Evolutionary conservation across 371 early-diverging fungal species (phyloP).

Genomic region (Mycotypha africana): DNA sequence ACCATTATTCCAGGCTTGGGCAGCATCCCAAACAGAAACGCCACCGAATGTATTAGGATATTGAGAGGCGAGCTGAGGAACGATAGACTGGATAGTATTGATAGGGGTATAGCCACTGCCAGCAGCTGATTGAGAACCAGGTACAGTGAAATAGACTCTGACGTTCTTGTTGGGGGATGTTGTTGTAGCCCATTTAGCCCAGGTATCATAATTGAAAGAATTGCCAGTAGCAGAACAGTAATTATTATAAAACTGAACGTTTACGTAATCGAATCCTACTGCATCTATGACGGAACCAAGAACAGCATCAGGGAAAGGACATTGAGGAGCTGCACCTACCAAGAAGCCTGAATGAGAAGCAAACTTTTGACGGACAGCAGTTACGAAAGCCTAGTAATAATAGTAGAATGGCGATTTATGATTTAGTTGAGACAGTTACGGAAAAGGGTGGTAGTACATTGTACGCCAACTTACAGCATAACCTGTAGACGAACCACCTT

Average conservation of each 20-base stretch:
- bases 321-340: conserved; percentile 70
- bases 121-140: conserved; percentile 57
- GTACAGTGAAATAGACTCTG: conserved; percentile 56
- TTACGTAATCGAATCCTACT: conserved; percentile 53
- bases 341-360: conserved; percentile 25
- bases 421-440: too few species aligned
- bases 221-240: conserved; percentile 47
- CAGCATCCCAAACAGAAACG: conserved; percentile 63
- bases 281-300: conserved; percentile 37
- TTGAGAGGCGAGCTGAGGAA: conserved; percentile 26
- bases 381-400: conserved; percentile 10
- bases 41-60: conserved; percentile 57
- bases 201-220: conserved; percentile 60
- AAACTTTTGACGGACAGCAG: conserved; percentile 44
- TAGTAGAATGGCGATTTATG: too few species aligned
- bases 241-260: conserved; percentile 75
- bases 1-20: conserved; percentile 36
- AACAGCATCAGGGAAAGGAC: conserved; percentile 63
- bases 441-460: neutral
- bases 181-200: conserved; percentile 55
- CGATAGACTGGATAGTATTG: conserved; percentile 26
- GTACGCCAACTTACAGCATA: conserved; percentile 26
- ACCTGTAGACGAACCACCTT: conserved; percentile 49
- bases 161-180: conserved; percentile 55
- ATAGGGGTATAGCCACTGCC: conserved; percentile 53